Evolutionary conservation across 768 basidiomycete genomes (phyloP), one percentile per base, ranked within the genome.

Genomic region (Pisolithus tinctorius): DNA sequence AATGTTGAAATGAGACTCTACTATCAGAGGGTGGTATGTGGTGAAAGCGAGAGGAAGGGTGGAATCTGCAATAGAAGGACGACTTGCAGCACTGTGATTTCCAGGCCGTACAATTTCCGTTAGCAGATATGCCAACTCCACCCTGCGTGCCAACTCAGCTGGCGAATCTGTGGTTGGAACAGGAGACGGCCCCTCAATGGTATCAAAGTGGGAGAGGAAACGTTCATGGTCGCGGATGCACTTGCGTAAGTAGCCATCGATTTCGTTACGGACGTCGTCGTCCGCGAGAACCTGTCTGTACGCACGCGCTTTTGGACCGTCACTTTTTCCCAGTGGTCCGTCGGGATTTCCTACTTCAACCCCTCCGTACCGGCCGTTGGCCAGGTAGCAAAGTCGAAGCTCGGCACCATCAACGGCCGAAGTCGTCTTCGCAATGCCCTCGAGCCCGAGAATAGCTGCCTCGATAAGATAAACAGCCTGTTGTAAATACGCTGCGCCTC

Each of bases 1-100:
- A 48, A 91, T 74, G 56, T 81, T 86, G 71, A 86, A 94, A 62
- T 88, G 84, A 4, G 89, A 84, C 63, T 94, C 92, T 52, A 93
- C 85, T 46, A 93, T 79, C 48, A 94, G 77, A 13, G 92, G 92
- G 58, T 94, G 92, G 60, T 93, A 94, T 0, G 92, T 91, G 47
- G 92, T 89, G 71, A 88, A 87, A 60, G 80, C 75, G n/a, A 80
- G 66, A 1, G 83, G 80, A 20, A 62, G 48, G 27, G 50, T 38
- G 5, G 54, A 50, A 20, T 67, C 67, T 3, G 73, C 58, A 38
- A 81, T 73, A 13, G 77, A 61, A 44, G 75, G 59, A 23, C 63
- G 55, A 26, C 68, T 60, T 4, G 66, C 62, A 4, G 61, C 45
- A 58, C 60, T 60, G 48, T 80, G 80, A 53, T 68, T 74, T 30